phyloP scores from a whole-genome alignment of 1,284 basidiomycete genomes.

The Apiotrichum veenhuisii region DNA sequence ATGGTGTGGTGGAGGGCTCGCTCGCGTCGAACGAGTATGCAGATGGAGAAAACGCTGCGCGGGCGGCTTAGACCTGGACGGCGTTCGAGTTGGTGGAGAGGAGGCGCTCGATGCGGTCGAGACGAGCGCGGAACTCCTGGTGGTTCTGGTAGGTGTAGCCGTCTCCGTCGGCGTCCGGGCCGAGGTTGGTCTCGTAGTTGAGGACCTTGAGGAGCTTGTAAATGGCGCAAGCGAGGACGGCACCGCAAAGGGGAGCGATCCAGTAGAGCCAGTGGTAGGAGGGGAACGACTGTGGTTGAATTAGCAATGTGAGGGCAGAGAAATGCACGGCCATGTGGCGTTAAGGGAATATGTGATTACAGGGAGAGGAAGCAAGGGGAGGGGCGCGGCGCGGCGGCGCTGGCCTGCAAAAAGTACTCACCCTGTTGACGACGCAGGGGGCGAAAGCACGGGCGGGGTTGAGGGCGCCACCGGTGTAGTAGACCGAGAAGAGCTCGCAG shows the following conservation, averaged over 20 bases:
- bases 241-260: conserved; percentile 44
- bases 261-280: conserved; percentile 49
- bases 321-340: too few relatives aligned
- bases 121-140: conserved; percentile 14
- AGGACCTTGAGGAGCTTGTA: conserved; percentile 43
- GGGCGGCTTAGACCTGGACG: neutral
- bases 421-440: conserved; percentile 40
- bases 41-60: too few relatives aligned
- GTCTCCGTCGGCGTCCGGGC: conserved; percentile 24
- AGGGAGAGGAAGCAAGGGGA: too few relatives aligned
- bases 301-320: neutral
- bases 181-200: conserved; percentile 30
- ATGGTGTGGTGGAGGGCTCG: too few relatives aligned
- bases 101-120: conserved; percentile 26
- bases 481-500: conserved; percentile 51
- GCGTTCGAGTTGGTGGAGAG: conserved; percentile 3
- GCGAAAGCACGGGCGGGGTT: conserved; percentile 50
- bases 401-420: neutral
- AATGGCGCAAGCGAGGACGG: conserved; percentile 45
- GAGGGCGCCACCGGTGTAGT: conserved; percentile 49
- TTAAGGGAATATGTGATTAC: too few relatives aligned
- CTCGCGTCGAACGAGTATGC: too few relatives aligned
- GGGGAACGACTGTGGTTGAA: conserved; percentile 27
- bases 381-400: too few relatives aligned
- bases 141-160: conserved; percentile 11